A percentile compares a stretch with the other conserved stretches of the same genome.
Conservation (phyloP, 176 grass and related monocot species). For the Musa beccarii region DNA sequence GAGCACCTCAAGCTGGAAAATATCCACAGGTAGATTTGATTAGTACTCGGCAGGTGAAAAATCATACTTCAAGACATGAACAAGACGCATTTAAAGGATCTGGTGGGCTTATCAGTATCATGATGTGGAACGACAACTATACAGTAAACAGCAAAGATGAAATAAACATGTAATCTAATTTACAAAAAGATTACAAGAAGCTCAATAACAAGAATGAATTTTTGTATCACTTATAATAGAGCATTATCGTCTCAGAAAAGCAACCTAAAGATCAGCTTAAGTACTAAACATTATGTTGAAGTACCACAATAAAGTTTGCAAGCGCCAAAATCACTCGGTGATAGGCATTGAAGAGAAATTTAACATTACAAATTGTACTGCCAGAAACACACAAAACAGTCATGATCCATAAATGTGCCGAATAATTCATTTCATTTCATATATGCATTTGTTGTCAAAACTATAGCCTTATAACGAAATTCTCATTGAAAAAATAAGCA, state of each 20-base stretch:
- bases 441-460: not conserved
- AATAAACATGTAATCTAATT: not conserved
- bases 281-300: too few species aligned
- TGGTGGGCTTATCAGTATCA: too few species aligned
- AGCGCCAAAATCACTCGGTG: too few species aligned
- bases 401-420: not conserved
- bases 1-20: slow-evolving; percentile 36
- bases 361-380: not conserved
- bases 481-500: not conserved
- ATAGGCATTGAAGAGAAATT: not conserved
- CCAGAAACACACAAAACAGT: not conserved
- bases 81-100: not conserved
- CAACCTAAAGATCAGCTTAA: not conserved
- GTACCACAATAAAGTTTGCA: too few species aligned
- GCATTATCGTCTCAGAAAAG: not conserved
- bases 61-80: not conserved
- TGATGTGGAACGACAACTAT: too few species aligned
- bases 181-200: not conserved
- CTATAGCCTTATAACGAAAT: not conserved
- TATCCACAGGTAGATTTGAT: not conserved
- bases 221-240: not conserved
- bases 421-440: not conserved
- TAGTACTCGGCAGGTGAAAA: not conserved
- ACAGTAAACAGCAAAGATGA: not conserved
- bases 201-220: not conserved